Percentiles rank a stretch among this genome's conserved stretches.
These are phyloP conservation scores for Claviceps sp. DNA, from an alignment of 2,329 filamentous ascomycete species.

Conservation along the genomic window DNA sequence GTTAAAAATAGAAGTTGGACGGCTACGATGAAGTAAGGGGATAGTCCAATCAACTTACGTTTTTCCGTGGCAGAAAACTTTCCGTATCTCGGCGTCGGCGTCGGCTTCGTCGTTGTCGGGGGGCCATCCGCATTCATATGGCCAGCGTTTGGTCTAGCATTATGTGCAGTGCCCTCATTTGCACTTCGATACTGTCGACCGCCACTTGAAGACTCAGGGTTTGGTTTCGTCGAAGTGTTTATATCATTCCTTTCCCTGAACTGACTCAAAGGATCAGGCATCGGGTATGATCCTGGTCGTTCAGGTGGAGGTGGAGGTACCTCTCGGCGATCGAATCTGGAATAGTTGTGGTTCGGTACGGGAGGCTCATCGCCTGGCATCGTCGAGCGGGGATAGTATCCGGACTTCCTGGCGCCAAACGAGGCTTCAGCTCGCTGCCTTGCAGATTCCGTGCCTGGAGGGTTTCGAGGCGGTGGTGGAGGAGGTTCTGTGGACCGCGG, in stretches of 20 bases:
- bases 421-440: constrained; percentile 40
- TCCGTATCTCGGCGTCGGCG: background rate
- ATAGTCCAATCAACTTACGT: background rate
- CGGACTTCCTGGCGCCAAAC: constrained; percentile 36
- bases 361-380: constrained; percentile 38
- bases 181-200: background rate
- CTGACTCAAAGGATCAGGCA: constrained; percentile 33
- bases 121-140: background rate
- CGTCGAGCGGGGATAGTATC: constrained; percentile 36
- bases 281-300: constrained; percentile 10
- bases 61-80: background rate
- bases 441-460: constrained; percentile 37
- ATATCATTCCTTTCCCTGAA: constrained; percentile 27
- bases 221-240: constrained; percentile 16
- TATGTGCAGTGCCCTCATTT: background rate
- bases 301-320: constrained; percentile 8
- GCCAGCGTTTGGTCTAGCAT: background rate
- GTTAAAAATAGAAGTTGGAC: background rate
- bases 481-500: constrained; percentile 14
- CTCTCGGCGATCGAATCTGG: constrained; percentile 12
- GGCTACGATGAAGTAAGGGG: background rate
- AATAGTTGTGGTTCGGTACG: constrained; percentile 36
- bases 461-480: constrained; percentile 24
- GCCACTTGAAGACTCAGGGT: background rate
- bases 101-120: background rate